Evolutionary conservation across 2,329 filamentous ascomycete species (phyloP), one percentile per base, ranked within the genome.

Genomic region (Aphanocladium album): DNA sequence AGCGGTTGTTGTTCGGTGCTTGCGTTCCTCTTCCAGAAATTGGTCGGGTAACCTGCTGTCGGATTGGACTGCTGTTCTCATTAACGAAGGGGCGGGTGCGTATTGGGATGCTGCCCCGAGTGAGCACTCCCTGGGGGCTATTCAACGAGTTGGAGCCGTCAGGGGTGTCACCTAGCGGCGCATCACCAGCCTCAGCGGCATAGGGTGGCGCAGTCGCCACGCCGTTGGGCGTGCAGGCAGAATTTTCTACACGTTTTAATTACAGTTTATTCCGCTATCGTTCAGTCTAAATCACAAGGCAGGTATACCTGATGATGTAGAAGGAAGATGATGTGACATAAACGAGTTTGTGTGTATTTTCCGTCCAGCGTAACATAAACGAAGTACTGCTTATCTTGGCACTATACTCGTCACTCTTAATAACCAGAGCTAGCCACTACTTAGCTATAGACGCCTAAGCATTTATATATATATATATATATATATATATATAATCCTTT

Each of bases 181-280:
- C 27, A 30, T 25, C 16, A 4, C 11, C 30, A 51, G 49, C n/a
- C n/a, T 11, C 33, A 51, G 30, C 30, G 30, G 49, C 49, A 21
- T 51, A 35, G 19, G 7, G 49, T 2, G 30, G 49, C 49, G 49
- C 19, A 16, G 49, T 27, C 49, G 30, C 30, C 23, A 51, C 35
- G 30, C 30, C 30, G 9, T 51, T 51, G 5, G n/a, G 49, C 49
- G 49, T 37, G 5, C n/a, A 9, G 17, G 33, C 33, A 17, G 30
- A 30, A 51, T 39, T 51, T 51, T 51, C 3, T 51, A 14, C 23
- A 51, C 17, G 19, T 51, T 51, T 27, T 30, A 39, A 11, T 11
- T 54, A 54, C 35, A 21, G 5, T 54, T 54, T 54, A 43, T 54
- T 54, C 37, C n/a, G 12, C 37, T 54, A 54, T 54, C 51, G 41